Base-by-base conservation (phyloP, 352 stramenopile species). In the Globisporangium canariense region DNA sequence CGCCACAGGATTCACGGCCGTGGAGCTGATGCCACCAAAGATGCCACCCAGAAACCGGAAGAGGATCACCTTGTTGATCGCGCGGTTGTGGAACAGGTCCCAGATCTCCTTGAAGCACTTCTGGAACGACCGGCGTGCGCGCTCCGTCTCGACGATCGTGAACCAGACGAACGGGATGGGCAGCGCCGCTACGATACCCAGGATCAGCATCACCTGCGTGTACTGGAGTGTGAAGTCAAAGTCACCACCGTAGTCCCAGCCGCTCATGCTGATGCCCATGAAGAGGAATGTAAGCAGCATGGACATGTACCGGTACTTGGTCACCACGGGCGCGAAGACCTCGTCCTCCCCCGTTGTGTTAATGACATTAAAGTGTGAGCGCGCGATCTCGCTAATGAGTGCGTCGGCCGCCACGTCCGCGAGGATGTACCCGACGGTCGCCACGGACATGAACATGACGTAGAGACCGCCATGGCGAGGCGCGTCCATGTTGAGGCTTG, bases 361-460 rank as follows among this genome's bases (percentile, higher is more conserved):
- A 5, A 43, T 10, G 47, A 49, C 6, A 43, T 38, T 30, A 16
- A 70, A 66, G 40, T 78, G 46, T 25, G 32, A 45, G n/a, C 65
- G 70, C 16, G 69, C 69, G 3, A 87, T 60, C 18, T 89, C 70
- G 4, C 65, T 57, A 13, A 78, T 67, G n/a, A 91, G 61, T 9
- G 75, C 76, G 69, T 96, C 88, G 20, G 76, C 77, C 6, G 88
- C 79, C 4, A 93, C 84, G 60, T 96, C 86, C 2, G 86, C 82
- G 45, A 93, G 68, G 16, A 94, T 77, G 64, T 92, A 94, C 0
- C 86, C 88, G 25, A 89, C 25, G 22, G 79, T 88, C 2, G 88
- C 84, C 22, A 93, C 46, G 10, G 74, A 71, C 75, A 97, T 91
- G 51, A 88, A 51, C 61, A 89, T 47, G 7, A 89, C 63, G 67